phyloP scores from a whole-genome alignment of 192 early-diverging fungal species.

The Coemansia sp. region DNA sequence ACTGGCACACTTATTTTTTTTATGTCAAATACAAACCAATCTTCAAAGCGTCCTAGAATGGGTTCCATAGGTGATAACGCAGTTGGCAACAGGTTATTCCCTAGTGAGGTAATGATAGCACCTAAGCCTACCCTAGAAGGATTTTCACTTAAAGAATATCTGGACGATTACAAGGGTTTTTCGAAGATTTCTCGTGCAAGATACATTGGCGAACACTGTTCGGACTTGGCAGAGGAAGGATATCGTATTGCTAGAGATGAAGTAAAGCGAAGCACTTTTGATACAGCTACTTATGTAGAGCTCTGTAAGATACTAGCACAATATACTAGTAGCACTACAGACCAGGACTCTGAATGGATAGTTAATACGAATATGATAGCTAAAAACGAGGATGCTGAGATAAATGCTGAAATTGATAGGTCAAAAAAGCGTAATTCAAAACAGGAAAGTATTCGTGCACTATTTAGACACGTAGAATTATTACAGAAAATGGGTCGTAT shows the following conservation, averaged over 20 bases:
- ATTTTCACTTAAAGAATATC: constrained; percentile 25
- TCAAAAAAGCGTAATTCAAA: constrained; percentile 23
- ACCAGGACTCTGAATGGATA: constrained; percentile 7
- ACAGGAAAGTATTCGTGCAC: constrained; percentile 21
- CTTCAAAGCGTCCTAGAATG: background rate
- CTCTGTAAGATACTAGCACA: constrained; percentile 21
- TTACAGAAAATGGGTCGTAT: constrained; percentile 13
- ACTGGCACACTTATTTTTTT: constrained; percentile 1
- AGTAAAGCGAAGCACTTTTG: constrained; percentile 18
- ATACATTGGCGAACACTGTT: constrained; percentile 26
- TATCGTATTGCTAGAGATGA: constrained; percentile 31
- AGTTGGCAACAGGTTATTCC: background rate
- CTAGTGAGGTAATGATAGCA: background rate
- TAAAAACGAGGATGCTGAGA: constrained; percentile 13
- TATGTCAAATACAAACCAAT: background rate
- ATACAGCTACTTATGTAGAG: constrained; percentile 8
- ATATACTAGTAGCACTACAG: constrained; percentile 4
- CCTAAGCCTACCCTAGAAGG: constrained; percentile 22
- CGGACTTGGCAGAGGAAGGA: constrained; percentile 10
- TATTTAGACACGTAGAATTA: constrained; percentile 13
- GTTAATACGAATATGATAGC: constrained; percentile 6
- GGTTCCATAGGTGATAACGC: background rate
- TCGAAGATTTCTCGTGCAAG: constrained; percentile 31
- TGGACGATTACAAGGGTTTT: constrained; percentile 30
- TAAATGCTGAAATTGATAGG: constrained; percentile 14